Percentiles rank a stretch among this genome's conserved stretches.
Conservation (phyloP, 2,329 filamentous ascomycete genomes). For the Sordariomycetes sp. region DNA sequence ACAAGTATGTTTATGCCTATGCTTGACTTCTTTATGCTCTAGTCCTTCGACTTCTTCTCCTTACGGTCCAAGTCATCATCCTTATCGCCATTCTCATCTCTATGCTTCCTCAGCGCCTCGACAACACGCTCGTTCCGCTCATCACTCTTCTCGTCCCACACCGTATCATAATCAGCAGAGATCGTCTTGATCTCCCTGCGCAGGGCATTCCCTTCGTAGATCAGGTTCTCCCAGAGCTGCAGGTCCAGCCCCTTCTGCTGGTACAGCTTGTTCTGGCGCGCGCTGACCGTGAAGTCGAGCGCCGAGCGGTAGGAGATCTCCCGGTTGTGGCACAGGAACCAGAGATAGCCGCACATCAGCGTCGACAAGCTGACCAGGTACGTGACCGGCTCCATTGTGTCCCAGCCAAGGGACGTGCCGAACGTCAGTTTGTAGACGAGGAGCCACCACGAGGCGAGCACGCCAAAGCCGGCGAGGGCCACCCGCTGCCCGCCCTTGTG, state of each 20-base stretch:
- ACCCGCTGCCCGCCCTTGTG: conserved; percentile 68
- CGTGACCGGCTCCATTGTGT: conserved; percentile 82
- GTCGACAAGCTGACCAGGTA: conserved; percentile 81
- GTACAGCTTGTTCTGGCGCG: conserved; percentile 69
- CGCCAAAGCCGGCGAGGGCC: conserved; percentile 67
- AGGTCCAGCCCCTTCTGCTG: conserved; percentile 65
- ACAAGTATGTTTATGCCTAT: too few species aligned
- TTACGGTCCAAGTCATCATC: conserved; percentile 27
- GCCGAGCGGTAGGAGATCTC: conserved; percentile 81
- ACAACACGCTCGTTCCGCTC: conserved; percentile 57
- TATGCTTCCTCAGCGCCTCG: conserved; percentile 44
- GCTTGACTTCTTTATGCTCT: neutral
- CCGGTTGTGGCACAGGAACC: conserved; percentile 87
- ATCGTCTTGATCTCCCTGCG: conserved; percentile 70
- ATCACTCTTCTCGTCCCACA: conserved; percentile 73
- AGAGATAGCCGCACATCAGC: conserved; percentile 82
- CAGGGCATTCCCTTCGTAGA: conserved; percentile 70
- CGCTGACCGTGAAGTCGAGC: conserved; percentile 75
- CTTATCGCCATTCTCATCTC: conserved; percentile 23
- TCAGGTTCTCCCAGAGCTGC: conserved; percentile 63
- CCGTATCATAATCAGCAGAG: conserved; percentile 79
- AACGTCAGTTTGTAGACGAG: conserved; percentile 65
- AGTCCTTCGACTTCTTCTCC: conserved; percentile 23
- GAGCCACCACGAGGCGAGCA: conserved; percentile 70
- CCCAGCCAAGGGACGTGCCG: conserved; percentile 74